Percentiles rank a stretch among this genome's conserved stretches.
phyloP scores from a whole-genome alignment of 2,329 filamentous ascomycete genomes.

The Sclerotinia glacialis region DNA sequence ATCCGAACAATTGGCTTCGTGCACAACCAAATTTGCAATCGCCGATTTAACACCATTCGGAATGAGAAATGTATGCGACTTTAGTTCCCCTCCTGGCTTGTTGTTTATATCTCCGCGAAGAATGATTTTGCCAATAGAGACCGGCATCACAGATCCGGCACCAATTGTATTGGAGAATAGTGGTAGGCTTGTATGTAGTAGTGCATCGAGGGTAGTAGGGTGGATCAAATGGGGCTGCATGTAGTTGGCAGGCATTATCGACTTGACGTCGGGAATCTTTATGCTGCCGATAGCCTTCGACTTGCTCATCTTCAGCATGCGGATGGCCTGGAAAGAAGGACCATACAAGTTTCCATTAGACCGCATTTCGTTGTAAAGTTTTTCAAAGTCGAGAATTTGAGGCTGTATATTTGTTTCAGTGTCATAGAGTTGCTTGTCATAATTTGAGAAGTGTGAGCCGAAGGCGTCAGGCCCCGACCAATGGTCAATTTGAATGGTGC shows the following conservation, averaged over 20 bases:
- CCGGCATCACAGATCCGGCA: not conserved
- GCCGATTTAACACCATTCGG: not conserved
- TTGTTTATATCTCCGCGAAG: not conserved
- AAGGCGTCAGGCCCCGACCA: not conserved
- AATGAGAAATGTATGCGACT: not conserved
- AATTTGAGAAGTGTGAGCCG: not conserved
- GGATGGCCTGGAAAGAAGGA: not conserved
- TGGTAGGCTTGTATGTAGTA: not conserved
- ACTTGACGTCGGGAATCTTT: constrained; percentile 3
- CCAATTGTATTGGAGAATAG: not conserved
- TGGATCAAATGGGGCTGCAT: constrained; percentile 50
- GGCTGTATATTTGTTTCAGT: not conserved
- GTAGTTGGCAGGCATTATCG: constrained; percentile 40
- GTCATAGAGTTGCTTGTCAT: not conserved
- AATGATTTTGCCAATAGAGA: not conserved
- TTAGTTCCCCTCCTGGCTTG: not conserved
- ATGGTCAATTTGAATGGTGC: constrained; percentile 29
- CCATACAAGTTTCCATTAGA: not conserved
- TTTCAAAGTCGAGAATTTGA: not conserved
- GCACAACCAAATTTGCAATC: not conserved
- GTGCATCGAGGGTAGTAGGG: constrained; percentile 51
- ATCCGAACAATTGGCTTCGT: not conserved
- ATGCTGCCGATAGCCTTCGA: not conserved
- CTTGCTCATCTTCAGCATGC: not conserved
- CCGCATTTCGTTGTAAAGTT: not conserved